phyloP scores from a whole-genome alignment of 306 rosid species.

The Ormosia emarginata region DNA sequence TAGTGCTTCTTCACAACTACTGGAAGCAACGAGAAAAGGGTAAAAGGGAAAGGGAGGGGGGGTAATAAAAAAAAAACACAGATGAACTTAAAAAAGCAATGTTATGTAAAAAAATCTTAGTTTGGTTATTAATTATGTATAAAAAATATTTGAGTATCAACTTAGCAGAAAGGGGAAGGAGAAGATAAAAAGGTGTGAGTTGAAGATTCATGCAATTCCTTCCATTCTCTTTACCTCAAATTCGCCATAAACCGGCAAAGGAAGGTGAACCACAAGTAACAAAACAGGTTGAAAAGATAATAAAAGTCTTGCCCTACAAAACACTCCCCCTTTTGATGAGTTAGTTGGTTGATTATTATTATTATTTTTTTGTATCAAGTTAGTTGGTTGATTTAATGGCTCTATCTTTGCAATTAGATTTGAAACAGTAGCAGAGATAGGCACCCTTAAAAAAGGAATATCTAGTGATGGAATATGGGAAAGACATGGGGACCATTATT shows the following conservation, averaged over 20 bases:
- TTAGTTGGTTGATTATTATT: neutral
- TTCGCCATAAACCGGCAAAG: neutral
- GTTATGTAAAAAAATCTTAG: neutral
- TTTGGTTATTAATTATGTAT: neutral
- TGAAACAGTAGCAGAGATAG: conserved; percentile 16
- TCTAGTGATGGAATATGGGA: conserved; percentile 42
- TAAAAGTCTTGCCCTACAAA: neutral
- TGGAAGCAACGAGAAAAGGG: neutral
- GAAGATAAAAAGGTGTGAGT: neutral
- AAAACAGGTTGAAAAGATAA: neutral
- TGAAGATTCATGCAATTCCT: neutral
- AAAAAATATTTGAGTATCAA: neutral
- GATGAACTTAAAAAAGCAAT: neutral
- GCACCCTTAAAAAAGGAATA: conserved; percentile 24
- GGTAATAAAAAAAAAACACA: neutral
- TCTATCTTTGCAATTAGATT: neutral
- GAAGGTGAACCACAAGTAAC: neutral
- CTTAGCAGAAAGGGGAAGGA: neutral
- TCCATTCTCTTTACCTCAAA: neutral
- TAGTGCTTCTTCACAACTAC: neutral
- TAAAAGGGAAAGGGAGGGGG: neutral
- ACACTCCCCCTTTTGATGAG: neutral
- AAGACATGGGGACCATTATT: conserved; percentile 53
- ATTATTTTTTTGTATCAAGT: neutral
- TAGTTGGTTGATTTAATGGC: conserved; percentile 11